Conservation (phyloP, 768 basidiomycete species). For the Artomyces pyxidatus region DNA sequence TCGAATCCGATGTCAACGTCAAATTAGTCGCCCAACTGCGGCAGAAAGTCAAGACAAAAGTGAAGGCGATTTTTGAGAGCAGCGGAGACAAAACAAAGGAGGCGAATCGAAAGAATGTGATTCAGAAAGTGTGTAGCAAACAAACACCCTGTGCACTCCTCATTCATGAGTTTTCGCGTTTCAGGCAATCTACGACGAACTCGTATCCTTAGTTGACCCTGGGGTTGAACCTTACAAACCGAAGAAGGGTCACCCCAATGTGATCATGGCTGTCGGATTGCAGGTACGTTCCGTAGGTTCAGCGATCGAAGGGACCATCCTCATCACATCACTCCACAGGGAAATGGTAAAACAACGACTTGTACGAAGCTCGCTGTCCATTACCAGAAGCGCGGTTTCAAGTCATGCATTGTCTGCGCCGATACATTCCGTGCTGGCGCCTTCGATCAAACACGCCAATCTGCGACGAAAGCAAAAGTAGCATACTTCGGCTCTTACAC, state of each 20-base stretch:
- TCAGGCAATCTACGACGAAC: constrained; percentile 94
- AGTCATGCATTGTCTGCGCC: constrained; percentile 95
- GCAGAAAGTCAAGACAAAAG: constrained; percentile 85
- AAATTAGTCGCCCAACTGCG: constrained; percentile 85
- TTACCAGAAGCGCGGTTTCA: constrained; percentile 95
- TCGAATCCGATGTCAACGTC: constrained; percentile 98
- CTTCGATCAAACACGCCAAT: constrained; percentile 98
- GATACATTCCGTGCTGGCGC: constrained; percentile 99
- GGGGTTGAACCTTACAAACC: constrained; percentile 95
- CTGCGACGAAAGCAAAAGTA: constrained; percentile 96
- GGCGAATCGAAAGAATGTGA: constrained; percentile 72
- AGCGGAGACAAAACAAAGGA: constrained; percentile 70
- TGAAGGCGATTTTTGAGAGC: constrained; percentile 71
- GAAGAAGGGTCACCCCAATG: constrained; percentile 87
- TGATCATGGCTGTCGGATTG: constrained; percentile 96
- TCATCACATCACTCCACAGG: constrained; percentile 37
- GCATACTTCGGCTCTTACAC: constrained; percentile 99
- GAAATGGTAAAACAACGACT: constrained; percentile 98
- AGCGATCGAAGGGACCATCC: constrained; percentile 1
- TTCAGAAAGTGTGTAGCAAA: constrained; percentile 71
- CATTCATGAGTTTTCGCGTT: neutral
- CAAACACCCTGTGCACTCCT: neutral
- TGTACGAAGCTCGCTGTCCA: constrained; percentile 98
- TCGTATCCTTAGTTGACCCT: constrained; percentile 91
- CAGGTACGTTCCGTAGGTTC: constrained; percentile 46